Evolutionary conservation across 2,329 filamentous ascomycete genomes (phyloP).

Genomic region (Penicillium frequentans): DNA sequence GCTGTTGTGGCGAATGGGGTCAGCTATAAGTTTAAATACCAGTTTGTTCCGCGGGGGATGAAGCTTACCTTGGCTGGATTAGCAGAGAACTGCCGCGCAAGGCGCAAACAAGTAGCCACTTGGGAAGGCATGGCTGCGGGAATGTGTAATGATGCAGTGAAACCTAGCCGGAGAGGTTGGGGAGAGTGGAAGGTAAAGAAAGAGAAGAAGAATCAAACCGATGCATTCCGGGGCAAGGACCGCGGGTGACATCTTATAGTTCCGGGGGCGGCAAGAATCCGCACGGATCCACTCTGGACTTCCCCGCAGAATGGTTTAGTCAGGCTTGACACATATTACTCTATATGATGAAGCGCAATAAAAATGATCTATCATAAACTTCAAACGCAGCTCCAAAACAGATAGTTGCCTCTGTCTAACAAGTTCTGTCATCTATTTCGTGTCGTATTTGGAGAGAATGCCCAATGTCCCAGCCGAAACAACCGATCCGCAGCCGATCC

Average conservation of each 20-base stretch:
- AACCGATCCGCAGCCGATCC: slow-evolving; percentile 27
- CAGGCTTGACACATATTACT: not conserved
- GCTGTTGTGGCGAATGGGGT: slow-evolving; percentile 20
- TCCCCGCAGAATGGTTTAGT: not conserved
- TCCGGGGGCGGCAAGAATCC: slow-evolving; percentile 7
- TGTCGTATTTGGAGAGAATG: not conserved
- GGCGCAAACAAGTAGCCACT: slow-evolving; percentile 37
- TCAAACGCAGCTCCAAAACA: not conserved
- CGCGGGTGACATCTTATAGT: slow-evolving; percentile 2
- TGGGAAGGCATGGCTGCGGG: slow-evolving; percentile 37
- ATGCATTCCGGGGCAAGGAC: not conserved
- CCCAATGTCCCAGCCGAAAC: slow-evolving; percentile 9
- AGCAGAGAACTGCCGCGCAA: slow-evolving; percentile 39
- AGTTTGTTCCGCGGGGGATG: not conserved
- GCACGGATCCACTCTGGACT: not conserved
- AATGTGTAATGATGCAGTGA: not conserved
- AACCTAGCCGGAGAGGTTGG: not conserved
- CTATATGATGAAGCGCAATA: not conserved
- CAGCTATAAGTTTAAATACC: not conserved
- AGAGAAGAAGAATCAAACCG: not conserved
- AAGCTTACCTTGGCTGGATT: slow-evolving; percentile 36
- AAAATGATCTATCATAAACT: too few species aligned
- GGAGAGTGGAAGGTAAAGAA: not conserved
- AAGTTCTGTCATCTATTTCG: not conserved
- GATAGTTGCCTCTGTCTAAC: not conserved